phyloP scores from a whole-genome alignment of 1,139 yeast species.

The Debaryomycetaceae sp. region DNA sequence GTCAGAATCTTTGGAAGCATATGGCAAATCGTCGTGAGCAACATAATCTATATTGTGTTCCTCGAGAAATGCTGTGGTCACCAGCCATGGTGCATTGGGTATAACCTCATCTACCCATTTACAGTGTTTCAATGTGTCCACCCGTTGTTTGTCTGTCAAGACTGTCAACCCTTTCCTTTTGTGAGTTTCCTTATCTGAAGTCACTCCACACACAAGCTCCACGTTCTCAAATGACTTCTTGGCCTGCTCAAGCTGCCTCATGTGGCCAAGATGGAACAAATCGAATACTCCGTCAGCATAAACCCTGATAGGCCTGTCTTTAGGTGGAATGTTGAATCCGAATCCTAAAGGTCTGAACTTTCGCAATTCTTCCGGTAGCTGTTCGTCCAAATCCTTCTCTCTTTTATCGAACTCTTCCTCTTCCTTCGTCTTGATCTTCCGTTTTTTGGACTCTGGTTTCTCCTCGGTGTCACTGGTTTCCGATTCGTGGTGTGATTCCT shows the following conservation, averaged over 20 bases:
- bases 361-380: constrained; percentile 59
- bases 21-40: constrained; percentile 96
- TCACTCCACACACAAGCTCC: constrained; percentile 84
- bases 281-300: constrained; percentile 99
- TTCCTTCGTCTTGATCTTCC: constrained; percentile 26
- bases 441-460: constrained; percentile 17
- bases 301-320: constrained; percentile 79
- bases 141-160: constrained; percentile 78
- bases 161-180: constrained; percentile 92
- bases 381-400: constrained; percentile 56
- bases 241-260: constrained; percentile 96
- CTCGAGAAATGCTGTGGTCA: constrained; percentile 73
- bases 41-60: constrained; percentile 89
- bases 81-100: constrained; percentile 94
- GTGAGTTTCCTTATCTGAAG: constrained; percentile 87
- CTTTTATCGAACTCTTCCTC: constrained; percentile 40
- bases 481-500: constrained; percentile 10
- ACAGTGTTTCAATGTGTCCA: constrained; percentile 86
- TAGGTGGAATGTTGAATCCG: constrained; percentile 76
- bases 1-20: constrained; percentile 80
- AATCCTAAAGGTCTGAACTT: constrained; percentile 71
- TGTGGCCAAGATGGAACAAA: constrained; percentile 92
- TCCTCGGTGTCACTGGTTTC: constrained; percentile 15
- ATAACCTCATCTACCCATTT: constrained; percentile 97
- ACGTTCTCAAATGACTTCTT: constrained; percentile 88